Evolutionary conservation across 2,329 filamentous ascomycete genomes (phyloP), one percentile per base, ranked within the genome.

Genomic region (Arthrobotrys iridis): DNA sequence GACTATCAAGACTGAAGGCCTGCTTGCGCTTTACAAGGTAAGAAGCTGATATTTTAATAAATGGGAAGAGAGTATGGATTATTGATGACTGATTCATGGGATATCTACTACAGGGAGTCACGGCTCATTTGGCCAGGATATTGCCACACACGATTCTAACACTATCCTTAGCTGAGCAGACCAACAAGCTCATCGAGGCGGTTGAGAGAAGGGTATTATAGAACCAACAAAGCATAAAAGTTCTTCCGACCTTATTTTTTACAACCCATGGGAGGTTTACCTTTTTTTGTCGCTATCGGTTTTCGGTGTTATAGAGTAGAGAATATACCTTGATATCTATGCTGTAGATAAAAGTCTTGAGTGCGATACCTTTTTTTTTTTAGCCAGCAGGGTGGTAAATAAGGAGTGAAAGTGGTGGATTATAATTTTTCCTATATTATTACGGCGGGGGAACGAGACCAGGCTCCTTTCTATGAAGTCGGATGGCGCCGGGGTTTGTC

Each of bases 141-240:
- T 84, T 99, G 80, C 95, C 95, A 48, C 95, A 99, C 82, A 99
- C 95, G 40, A 93, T 98, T 81, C 84, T 98, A 78, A 99, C 94
- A 0, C 87, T 99, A 78, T 95, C 90, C 77, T 85, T 99, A 80
- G 95, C 95, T 2, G 95, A 99, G 84, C 95, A 99, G 85, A 98
- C 95, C 7, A 97, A 96, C 83, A 97, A 96, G 85, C 83, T 96
- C 62, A 89, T 99, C 84, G 87, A 91, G 78, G 91, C 88, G 82
- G 83, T 96, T 33, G 95, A 99, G 83, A 80, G 82, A 46, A 84
- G 83, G 65, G 81, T 90, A 58, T 80, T 90, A 65, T 75, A 75
- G 18, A 13, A n/a, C n/a, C n/a, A n/a, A n/a, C n/a, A n/a, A 35
- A 15, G 26, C 33, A 7, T 15, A n/a, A 55, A 37, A 37, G 7